These are phyloP conservation scores for Cladophialophora carrionii DNA, from an alignment of 2,329 filamentous ascomycete genomes.

Conservation along the genomic window DNA sequence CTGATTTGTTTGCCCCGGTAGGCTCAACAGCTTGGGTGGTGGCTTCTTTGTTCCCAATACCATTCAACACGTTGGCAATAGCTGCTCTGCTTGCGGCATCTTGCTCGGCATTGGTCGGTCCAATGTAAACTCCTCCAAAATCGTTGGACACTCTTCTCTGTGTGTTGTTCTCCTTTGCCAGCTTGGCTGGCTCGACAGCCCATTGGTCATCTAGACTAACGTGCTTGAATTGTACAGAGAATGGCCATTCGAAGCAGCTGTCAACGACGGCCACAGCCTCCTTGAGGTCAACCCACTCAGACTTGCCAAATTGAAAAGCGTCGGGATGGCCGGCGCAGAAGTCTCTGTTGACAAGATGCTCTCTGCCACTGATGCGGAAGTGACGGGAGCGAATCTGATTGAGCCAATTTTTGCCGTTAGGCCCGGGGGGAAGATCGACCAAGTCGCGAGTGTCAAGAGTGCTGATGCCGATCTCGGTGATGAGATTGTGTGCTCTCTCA, in stretches of 20 bases:
- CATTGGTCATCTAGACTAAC: constrained; percentile 25
- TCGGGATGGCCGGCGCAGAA: constrained; percentile 76
- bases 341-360: constrained; percentile 65
- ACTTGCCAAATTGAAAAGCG: constrained; percentile 70
- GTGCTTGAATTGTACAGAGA: constrained; percentile 45
- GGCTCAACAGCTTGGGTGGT: constrained; percentile 12
- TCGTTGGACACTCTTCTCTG: background rate
- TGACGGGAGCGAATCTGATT: constrained; percentile 70
- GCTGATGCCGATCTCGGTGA: constrained; percentile 87
- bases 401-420: constrained; percentile 68
- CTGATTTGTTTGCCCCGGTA: background rate
- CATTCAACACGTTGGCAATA: constrained; percentile 24
- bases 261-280: constrained; percentile 55
- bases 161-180: background rate
- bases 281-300: constrained; percentile 57
- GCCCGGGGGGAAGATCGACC: constrained; percentile 60
- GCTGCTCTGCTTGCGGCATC: constrained; percentile 26
- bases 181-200: constrained; percentile 7
- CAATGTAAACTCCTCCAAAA: constrained; percentile 21
- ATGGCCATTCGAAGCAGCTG: constrained; percentile 62
- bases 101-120: constrained; percentile 25
- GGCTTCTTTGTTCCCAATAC: constrained; percentile 18
- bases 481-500: constrained; percentile 65
- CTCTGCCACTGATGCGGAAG: constrained; percentile 73
- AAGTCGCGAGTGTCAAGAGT: constrained; percentile 73